Evolutionary conservation across 2,329 filamentous ascomycete species (phyloP), one percentile per base, ranked within the genome.

Genomic region (Colletotrichum filicis): DNA sequence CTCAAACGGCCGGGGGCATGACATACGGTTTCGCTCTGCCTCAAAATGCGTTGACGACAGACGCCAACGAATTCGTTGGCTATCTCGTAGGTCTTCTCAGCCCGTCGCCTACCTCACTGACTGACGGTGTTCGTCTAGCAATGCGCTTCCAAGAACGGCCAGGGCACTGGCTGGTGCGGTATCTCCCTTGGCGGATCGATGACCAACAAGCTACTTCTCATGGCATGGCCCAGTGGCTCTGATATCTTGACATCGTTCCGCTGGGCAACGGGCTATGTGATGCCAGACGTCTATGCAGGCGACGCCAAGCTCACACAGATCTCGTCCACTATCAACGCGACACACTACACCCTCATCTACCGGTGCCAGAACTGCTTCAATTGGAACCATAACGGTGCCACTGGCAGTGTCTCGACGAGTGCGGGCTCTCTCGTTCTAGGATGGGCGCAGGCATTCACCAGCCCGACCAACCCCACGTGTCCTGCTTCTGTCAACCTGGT

Each of bases 261-360:
- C 66, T 90, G 87, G 76, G 85, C 88, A 4, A 85, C 84, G 4
- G 91, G 90, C 60, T 93, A 93, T 78, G 84, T 85, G 30, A 83
- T 85, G 73, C 92, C 92, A 0, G 84, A 85, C 0, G 77, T 87
- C 46, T 93, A 93, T 80, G 85, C 85, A 1, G 92, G 92, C 67
- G 85, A 90, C 74, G 91, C 92, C 9, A 90, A 85, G 42, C 79
- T 93, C 52, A 91, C 89, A 0, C 87, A 91, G 75, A 88, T 93
- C 74, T 89, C 87, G 16, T 87, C 88, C 16, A 86, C 83, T 30
- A 83, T 92, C 69, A 92, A 88, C 76, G 84, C 85, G 19, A 90
- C 88, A 30, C 83, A 88, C 75, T 94, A 89, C 79, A 88, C 88
- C 58, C 78, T 93, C 60, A 86, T 92, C n/a, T 94, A 92, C 82